Evolutionary conservation across 1,139 yeast genomes (phyloP).

Genomic region (Suhomyces bolitotheri): DNA sequence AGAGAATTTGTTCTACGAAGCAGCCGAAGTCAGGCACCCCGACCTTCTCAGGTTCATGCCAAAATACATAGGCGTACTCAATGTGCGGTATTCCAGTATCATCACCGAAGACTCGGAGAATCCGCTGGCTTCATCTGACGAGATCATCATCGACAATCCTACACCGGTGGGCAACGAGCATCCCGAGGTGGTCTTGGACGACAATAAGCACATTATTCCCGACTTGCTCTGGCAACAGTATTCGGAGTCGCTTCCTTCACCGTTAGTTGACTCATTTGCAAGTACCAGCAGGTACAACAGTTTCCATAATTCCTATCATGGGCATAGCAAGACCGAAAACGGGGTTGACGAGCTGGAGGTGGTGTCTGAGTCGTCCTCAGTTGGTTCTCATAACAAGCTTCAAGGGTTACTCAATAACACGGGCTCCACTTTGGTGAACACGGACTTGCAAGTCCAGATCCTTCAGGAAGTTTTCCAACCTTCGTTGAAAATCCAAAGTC

Average conservation of each 20-base stretch:
- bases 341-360: not conserved
- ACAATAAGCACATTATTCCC: conserved; percentile 86
- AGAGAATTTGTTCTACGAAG: conserved; percentile 90
- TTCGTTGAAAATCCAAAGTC: conserved; percentile 16
- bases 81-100: conserved; percentile 73
- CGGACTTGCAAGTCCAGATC: conserved; percentile 42
- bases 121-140: not conserved
- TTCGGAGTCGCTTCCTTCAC: conserved; percentile 57
- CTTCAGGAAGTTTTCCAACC: conserved; percentile 43
- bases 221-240: conserved; percentile 69
- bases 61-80: conserved; percentile 86
- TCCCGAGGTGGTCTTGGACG: conserved; percentile 85
- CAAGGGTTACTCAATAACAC: conserved; percentile 9
- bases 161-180: not conserved
- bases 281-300: conserved; percentile 12
- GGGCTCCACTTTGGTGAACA: conserved; percentile 41
- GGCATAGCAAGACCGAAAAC: conserved; percentile 7
- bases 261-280: conserved; percentile 19
- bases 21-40: conserved; percentile 74
- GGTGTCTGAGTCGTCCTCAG: conserved; percentile 6
- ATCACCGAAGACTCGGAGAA: conserved; percentile 29
- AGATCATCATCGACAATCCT: conserved; percentile 35
- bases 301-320: not conserved
- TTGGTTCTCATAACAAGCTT: conserved; percentile 3
- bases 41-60: conserved; percentile 87